Base-by-base conservation (phyloP, 1,139 yeast species). In the Hanseniaspora sp. region DNA sequence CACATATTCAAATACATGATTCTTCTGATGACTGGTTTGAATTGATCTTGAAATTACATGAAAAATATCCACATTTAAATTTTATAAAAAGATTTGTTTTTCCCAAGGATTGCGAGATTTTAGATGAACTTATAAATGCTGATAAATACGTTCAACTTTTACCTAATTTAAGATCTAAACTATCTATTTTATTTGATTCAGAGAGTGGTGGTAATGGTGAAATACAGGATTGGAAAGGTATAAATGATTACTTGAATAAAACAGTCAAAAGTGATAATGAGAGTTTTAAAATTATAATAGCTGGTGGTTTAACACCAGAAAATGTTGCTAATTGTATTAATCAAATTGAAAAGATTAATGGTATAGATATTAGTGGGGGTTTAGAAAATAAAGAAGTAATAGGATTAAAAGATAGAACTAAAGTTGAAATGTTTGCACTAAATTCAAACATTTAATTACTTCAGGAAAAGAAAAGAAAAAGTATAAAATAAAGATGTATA, bases 341-440 rank as follows among this genome's bases (percentile, higher is more conserved):
- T 48, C 46, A 28, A 23, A 72, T 71, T 48, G 65, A 62, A 56
- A 82, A 84, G 2, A 78, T 86, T n/a, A 65, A 80, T 44, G 97
- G 96, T 1, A 92, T 83, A 35, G 98, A 92, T 68, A 97, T 92
- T 8, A 84, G 96, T 64, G 92, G 96, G 13, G 98, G 98, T 1
- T 95, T 90, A 1, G 98, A 87, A 61, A 79, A 46, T 4, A 39
- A 30, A 11, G 44, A 44, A 37, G 15, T 29, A 34, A 33, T 47
- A 13, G 56, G 56, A 6, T 17, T n/a, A 9, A 54, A 54, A 39
- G 52, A 54, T 34, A 28, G 23, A 7, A 17, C 1, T 2, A 54
- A 54, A 37, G 15, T 54, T 3, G 29, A 33, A 2, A 33, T n/a
- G 1, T 54, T 49, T 46, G 54, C 52, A 4, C 8, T 23, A 12